Conservation (phyloP, 2,329 filamentous ascomycete species). For the Pseudogymnoascus sp. region DNA sequence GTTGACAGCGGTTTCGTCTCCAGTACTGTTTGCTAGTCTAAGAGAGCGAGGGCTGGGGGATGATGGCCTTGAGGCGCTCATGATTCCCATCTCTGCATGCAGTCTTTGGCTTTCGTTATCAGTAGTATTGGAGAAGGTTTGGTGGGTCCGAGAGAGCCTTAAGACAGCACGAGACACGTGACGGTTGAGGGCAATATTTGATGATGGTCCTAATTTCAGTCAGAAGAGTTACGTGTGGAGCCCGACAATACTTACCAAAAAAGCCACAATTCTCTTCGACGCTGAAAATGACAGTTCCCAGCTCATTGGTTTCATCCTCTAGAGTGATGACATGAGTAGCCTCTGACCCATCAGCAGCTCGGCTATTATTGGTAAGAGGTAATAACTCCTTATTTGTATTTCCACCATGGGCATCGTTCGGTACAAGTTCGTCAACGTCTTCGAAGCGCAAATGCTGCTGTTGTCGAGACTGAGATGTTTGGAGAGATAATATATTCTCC, state of each 20-base stretch:
- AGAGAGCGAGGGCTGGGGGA: conserved; percentile 14
- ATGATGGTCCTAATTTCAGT: conserved; percentile 31
- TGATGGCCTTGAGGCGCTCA: conserved; percentile 20
- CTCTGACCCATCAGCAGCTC: conserved; percentile 16
- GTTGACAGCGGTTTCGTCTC: conserved; percentile 21
- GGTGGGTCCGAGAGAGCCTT: conserved; percentile 12
- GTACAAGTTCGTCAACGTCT: conserved; percentile 32
- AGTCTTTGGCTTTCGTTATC: conserved; percentile 3
- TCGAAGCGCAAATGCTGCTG: conserved; percentile 25
- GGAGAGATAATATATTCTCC: conserved; percentile 20
- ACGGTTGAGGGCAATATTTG: conserved; percentile 37
- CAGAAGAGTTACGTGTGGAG: neutral
- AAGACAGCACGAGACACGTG: conserved; percentile 31
- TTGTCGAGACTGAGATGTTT: conserved; percentile 32
- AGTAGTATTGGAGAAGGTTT: conserved; percentile 13
- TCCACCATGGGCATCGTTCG: conserved; percentile 28
- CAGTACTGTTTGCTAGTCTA: neutral
- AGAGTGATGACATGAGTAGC: conserved; percentile 13
- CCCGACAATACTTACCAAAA: conserved; percentile 25
- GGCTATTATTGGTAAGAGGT: neutral
- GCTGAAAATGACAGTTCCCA: conserved; percentile 28
- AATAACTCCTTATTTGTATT: neutral
- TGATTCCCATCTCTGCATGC: conserved; percentile 14
- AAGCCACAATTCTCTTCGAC: conserved; percentile 31
- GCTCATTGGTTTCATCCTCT: conserved; percentile 25